phyloP scores from a whole-genome alignment of 2,329 filamentous ascomycete genomes.

The Setomelanomma holmii region DNA sequence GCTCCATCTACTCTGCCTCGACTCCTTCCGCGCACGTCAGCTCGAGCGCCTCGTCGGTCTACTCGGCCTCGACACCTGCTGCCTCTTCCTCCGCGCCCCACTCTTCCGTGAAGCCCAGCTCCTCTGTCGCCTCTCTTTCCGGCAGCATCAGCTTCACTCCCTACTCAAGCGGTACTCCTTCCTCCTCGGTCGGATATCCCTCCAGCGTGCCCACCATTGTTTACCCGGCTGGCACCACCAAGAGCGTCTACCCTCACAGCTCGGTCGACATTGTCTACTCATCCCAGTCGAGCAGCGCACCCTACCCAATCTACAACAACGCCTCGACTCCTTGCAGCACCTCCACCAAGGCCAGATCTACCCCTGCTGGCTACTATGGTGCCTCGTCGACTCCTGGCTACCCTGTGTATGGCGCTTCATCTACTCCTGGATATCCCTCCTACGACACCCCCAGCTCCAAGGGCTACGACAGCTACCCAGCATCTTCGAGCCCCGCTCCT shows the following conservation, averaged over 20 bases:
- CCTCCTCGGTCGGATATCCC: neutral
- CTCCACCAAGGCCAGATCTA: neutral
- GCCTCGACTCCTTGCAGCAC: slow-evolving; percentile 4
- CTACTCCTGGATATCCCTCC: neutral
- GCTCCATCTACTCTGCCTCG: neutral
- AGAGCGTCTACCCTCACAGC: neutral
- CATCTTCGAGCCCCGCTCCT: no score
- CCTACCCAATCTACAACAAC: neutral
- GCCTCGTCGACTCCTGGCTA: slow-evolving; percentile 4
- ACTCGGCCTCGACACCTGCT: neutral
- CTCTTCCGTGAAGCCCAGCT: neutral
- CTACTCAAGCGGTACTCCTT: slow-evolving; percentile 1
- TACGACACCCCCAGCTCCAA: no score
- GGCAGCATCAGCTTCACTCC: neutral
- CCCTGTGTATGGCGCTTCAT: neutral
- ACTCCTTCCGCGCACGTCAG: neutral
- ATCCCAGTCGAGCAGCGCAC: neutral
- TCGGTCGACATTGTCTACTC: neutral
- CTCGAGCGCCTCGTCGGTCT: neutral
- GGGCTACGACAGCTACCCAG: no score
- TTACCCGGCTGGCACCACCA: neutral
- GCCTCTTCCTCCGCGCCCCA: neutral
- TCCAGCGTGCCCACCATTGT: neutral
- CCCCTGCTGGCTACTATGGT: neutral
- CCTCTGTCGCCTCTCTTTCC: neutral